These are phyloP conservation scores for Immersiella caudata DNA, from an alignment of 495 filamentous ascomycete genomes.

Conservation along the genomic window DNA sequence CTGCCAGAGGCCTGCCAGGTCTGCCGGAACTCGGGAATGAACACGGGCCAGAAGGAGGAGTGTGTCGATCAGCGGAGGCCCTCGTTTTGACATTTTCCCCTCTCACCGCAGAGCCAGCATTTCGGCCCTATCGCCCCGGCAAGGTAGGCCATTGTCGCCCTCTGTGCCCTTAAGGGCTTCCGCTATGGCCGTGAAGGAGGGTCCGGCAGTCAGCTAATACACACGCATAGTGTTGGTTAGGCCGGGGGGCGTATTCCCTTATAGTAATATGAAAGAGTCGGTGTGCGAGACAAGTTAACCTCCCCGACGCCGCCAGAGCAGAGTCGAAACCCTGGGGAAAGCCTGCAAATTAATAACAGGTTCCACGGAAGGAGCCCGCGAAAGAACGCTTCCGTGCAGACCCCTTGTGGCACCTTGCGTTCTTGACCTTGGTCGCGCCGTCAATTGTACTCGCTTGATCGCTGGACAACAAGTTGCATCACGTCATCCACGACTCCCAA, in stretches of 20 bases:
- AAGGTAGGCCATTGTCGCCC: neutral
- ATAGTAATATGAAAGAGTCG: conserved; percentile 17
- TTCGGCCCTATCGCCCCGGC: conserved; percentile 1
- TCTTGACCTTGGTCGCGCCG: conserved; percentile 1
- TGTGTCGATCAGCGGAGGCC: conserved; percentile 17
- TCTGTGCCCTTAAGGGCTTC: neutral
- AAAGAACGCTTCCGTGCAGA: conserved; percentile 16
- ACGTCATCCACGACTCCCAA: conserved; percentile 25
- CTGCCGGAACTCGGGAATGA: conserved; percentile 11
- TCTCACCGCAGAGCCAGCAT: conserved; percentile 3
- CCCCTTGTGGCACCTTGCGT: conserved; percentile 2
- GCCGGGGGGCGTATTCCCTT: neutral
- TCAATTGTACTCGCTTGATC: conserved; percentile 27
- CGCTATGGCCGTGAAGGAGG: conserved; percentile 2
- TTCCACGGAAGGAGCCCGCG: conserved; percentile 17
- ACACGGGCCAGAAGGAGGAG: conserved; percentile 4
- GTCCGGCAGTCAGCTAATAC: conserved; percentile 17
- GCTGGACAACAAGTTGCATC: conserved; percentile 25
- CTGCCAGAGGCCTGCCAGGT: neutral
- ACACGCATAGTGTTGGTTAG: conserved; percentile 5
- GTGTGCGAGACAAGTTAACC: conserved; percentile 15
- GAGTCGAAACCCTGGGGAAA: conserved; percentile 16
- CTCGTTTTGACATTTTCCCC: neutral
- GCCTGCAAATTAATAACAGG: conserved; percentile 24
- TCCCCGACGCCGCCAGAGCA: conserved; percentile 15